These are phyloP conservation scores for Podospora appendiculata DNA, from an alignment of 495 filamentous ascomycete species.

Conservation along the genomic window DNA sequence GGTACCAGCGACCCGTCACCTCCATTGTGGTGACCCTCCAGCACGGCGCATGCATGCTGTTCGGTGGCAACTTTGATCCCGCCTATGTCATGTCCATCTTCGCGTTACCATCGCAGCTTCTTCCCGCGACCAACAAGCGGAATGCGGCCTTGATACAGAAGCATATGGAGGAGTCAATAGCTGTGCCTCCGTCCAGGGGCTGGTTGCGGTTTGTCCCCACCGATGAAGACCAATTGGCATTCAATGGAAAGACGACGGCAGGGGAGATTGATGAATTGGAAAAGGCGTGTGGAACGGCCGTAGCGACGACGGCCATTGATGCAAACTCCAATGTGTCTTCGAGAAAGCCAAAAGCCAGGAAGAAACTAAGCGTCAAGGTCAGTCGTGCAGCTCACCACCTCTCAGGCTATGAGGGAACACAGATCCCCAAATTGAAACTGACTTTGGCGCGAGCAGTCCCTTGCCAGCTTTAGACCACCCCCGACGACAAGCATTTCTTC, in stretches of 20 bases:
- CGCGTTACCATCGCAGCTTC: slow-evolving; percentile 59
- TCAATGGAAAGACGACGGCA: slow-evolving; percentile 58
- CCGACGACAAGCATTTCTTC: slow-evolving; percentile 1
- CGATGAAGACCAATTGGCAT: slow-evolving; percentile 61
- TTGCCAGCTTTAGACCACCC: slow-evolving; percentile 12
- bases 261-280: slow-evolving; percentile 58
- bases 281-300: neutral
- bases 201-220: slow-evolving; percentile 63
- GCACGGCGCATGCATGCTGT: slow-evolving; percentile 67
- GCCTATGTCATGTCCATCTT: slow-evolving; percentile 76
- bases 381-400: neutral
- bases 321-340: neutral
- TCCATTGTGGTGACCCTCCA: slow-evolving; percentile 65
- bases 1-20: slow-evolving; percentile 64
- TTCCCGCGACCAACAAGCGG: slow-evolving; percentile 72
- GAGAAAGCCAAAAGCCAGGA: slow-evolving; percentile 12
- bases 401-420: no score
- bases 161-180: slow-evolving; percentile 59
- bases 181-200: slow-evolving; percentile 55
- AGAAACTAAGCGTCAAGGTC: slow-evolving; percentile 27
- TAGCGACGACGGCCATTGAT: neutral
- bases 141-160: slow-evolving; percentile 68
- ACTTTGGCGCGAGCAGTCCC: slow-evolving; percentile 5
- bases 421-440: no score
- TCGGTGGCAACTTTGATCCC: slow-evolving; percentile 66